phyloP scores from a whole-genome alignment of 2,329 filamentous ascomycete genomes.

The Aspergillus quadricinctus region DNA sequence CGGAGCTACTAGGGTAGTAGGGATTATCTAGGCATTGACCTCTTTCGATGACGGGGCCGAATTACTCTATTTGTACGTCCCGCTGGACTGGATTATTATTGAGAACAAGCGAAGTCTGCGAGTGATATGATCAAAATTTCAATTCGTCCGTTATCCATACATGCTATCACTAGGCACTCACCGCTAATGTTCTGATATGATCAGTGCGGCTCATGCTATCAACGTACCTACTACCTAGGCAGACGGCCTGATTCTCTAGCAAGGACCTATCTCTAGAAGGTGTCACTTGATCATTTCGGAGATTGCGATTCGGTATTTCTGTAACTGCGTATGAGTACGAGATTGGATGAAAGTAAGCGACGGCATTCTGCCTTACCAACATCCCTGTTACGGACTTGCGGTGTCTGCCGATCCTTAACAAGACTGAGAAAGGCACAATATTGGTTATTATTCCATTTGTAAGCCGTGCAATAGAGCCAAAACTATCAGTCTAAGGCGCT shows the following conservation, averaged over 20 bases:
- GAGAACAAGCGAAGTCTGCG: too few relatives aligned
- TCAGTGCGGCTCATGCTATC: not conserved
- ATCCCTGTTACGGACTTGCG: not conserved
- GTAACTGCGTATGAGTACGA: not conserved
- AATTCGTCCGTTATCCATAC: not conserved
- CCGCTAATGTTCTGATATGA: not conserved
- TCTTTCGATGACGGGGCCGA: not conserved
- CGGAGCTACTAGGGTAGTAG: constrained; percentile 5
- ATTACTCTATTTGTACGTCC: not conserved
- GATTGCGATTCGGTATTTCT: not conserved
- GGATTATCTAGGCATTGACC: constrained; percentile 2
- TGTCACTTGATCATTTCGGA: not conserved
- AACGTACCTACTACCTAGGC: not conserved
- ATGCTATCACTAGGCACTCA: not conserved
- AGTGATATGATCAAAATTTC: not conserved
- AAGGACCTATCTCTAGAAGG: not conserved
- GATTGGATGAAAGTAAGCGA: not conserved
- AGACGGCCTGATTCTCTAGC: not conserved
- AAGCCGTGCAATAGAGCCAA: too few relatives aligned
- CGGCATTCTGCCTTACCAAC: not conserved
- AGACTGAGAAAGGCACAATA: not conserved
- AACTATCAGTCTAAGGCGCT: too few relatives aligned
- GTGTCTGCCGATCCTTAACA: not conserved
- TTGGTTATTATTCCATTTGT: not conserved
- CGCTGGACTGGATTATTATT: not conserved